Conservation (phyloP, 768 basidiomycete species). For the Cystobasidiopsis lactophilus region DNA sequence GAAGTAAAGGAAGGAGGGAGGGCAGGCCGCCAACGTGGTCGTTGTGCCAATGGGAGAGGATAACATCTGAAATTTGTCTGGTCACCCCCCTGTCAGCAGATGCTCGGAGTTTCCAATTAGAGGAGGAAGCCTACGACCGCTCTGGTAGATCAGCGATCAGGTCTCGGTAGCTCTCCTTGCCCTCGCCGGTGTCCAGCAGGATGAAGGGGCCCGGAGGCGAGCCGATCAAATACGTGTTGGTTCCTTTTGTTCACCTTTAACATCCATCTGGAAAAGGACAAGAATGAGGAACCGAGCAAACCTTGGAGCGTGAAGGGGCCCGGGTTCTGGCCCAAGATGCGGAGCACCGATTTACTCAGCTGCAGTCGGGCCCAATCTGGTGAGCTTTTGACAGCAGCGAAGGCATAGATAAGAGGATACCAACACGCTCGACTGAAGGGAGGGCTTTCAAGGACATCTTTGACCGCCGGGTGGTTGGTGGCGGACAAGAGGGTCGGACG, state of each 20-base stretch:
- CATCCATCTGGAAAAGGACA: background rate
- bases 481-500: too few relatives aligned
- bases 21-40: constrained; percentile 68
- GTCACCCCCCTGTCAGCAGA: constrained; percentile 19
- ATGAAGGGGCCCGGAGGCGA: constrained; percentile 37
- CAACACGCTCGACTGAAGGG: too few relatives aligned
- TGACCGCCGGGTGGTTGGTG: too few relatives aligned
- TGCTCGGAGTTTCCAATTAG: constrained; percentile 24
- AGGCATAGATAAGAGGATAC: too few relatives aligned
- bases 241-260: constrained; percentile 32
- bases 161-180: constrained; percentile 42
- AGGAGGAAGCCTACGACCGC: too few relatives aligned
- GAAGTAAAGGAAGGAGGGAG: constrained; percentile 43
- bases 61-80: constrained; percentile 60
- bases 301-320: constrained; percentile 70
- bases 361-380: background rate
- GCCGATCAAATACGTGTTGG: constrained; percentile 61
- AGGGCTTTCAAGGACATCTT: too few relatives aligned
- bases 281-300: background rate
- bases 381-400: too few relatives aligned
- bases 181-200: constrained; percentile 67
- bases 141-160: constrained; percentile 26
- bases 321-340: constrained; percentile 42
- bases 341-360: constrained; percentile 6
- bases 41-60: constrained; percentile 73